Conservation (phyloP, 371 early-diverging fungal genomes). For the Apophysomyces ossiformis region DNA sequence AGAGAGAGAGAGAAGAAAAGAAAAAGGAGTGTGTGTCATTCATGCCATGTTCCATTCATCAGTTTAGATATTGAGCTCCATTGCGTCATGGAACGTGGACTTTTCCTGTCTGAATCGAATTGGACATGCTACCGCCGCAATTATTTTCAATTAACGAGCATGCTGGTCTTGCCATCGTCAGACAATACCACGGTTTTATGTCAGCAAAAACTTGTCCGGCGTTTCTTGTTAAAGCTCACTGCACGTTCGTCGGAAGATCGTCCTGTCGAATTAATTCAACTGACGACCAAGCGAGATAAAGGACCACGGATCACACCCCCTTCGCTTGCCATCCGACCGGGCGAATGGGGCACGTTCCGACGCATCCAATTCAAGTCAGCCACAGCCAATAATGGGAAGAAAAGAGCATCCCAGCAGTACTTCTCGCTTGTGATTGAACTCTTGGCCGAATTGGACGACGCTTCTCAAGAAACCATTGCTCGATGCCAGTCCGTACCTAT, state of each 20-base stretch:
- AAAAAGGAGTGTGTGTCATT: constrained; percentile 13
- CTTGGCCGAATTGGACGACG: constrained; percentile 56
- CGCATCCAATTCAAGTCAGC: constrained; percentile 91
- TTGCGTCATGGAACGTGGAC: constrained; percentile 70
- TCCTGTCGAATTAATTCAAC: constrained; percentile 78
- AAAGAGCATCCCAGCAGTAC: constrained; percentile 85
- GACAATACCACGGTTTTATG: constrained; percentile 30
- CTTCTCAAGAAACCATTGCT: constrained; percentile 56
- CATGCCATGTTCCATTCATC: neutral
- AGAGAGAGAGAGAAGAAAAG: neutral
- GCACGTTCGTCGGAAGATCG: constrained; percentile 45
- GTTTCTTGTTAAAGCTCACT: constrained; percentile 21
- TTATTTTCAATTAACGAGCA: constrained; percentile 81
- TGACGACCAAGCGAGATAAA: constrained; percentile 89
- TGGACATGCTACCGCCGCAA: constrained; percentile 94
- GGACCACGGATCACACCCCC: constrained; percentile 77
- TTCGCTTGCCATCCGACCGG: constrained; percentile 56
- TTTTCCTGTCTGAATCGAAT: constrained; percentile 66
- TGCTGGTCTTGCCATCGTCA: constrained; percentile 51
- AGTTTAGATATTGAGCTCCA: constrained; percentile 41
- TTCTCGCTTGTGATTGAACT: constrained; percentile 68
- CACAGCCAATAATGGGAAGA: constrained; percentile 88
- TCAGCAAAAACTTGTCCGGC: constrained; percentile 35
- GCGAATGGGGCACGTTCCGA: constrained; percentile 72
- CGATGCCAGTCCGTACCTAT: constrained; percentile 67